phyloP scores from a whole-genome alignment of 2,329 filamentous ascomycete species.

The Cercospora berteroae region DNA sequence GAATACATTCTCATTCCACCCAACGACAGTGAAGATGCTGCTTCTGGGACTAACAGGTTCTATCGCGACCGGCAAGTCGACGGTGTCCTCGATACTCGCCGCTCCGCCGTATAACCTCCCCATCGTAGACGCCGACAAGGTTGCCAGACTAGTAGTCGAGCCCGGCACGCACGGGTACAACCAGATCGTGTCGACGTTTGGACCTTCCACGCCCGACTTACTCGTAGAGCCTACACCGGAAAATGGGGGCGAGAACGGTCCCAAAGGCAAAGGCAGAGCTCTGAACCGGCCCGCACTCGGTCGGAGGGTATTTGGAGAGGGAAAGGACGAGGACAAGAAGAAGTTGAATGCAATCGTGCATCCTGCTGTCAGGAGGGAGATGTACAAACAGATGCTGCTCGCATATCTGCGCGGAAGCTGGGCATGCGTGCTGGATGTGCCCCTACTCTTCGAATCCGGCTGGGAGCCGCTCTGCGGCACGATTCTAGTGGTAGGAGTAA shows the following conservation, averaged over 20 bases:
- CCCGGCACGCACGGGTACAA: conserved; percentile 82
- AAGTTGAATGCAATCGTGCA: conserved; percentile 89
- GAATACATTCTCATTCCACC: background rate
- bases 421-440: conserved; percentile 91
- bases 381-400: conserved; percentile 71
- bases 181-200: conserved; percentile 79
- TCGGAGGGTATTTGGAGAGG: conserved; percentile 78
- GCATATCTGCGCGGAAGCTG: conserved; percentile 74
- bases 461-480: conserved; percentile 83
- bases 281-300: conserved; percentile 86
- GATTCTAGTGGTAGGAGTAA: conserved; percentile 82
- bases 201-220: conserved; percentile 78
- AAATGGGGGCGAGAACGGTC: conserved; percentile 51
- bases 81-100: conserved; percentile 80
- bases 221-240: conserved; percentile 59
- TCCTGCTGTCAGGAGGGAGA: conserved; percentile 79
- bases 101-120: conserved; percentile 79
- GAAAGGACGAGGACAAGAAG: conserved; percentile 68
- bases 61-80: conserved; percentile 97
- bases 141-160: conserved; percentile 91
- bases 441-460: conserved; percentile 83
- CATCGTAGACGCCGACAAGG: conserved; percentile 87
- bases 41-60: conserved; percentile 95
- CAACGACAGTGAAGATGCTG: conserved; percentile 62
- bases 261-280: conserved; percentile 64